Conservation (phyloP, 495 filamentous ascomycete genomes). For the Talaromyces proteolyticus region DNA sequence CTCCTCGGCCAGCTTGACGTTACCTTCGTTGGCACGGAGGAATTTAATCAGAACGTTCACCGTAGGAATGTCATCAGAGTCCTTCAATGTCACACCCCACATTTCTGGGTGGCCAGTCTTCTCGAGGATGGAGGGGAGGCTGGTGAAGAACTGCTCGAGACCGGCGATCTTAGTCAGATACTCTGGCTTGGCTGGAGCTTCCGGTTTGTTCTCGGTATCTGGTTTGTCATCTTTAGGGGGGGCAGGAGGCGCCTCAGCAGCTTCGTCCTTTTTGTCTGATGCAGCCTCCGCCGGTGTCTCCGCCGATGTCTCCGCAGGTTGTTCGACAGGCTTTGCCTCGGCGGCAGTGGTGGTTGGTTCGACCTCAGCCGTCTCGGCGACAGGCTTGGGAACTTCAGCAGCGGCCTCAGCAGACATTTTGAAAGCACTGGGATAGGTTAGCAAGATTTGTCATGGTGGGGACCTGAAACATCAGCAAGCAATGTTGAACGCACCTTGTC, state of each 20-base stretch:
- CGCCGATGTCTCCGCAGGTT: conserved; percentile 6
- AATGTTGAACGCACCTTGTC: no score
- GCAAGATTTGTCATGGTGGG: no score
- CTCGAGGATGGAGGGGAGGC: conserved; percentile 37
- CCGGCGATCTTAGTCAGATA: conserved; percentile 34
- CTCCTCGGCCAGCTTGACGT: conserved; percentile 61
- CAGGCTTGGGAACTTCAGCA: conserved; percentile 4
- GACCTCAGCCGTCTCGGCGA: conserved; percentile 10
- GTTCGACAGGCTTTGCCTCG: conserved; percentile 4
- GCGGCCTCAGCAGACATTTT: conserved; percentile 15
- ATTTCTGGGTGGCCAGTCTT: conserved; percentile 58
- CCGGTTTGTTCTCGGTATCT: conserved; percentile 7
- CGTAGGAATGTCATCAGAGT: conserved; percentile 59
- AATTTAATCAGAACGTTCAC: conserved; percentile 85
- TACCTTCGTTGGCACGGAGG: conserved; percentile 77
- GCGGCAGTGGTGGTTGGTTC: conserved; percentile 12
- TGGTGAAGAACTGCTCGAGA: conserved; percentile 30
- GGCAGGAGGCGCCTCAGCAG: conserved; percentile 7
- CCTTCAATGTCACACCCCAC: conserved; percentile 64
- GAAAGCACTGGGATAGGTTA: no score
- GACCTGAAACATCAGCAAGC: no score
- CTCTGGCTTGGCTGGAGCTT: conserved; percentile 21
- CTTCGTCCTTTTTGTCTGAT: conserved; percentile 1
- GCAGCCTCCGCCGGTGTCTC: conserved; percentile 3
- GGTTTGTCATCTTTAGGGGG: conserved; percentile 9